These are phyloP conservation scores for Cryptomeria japonica DNA, from an alignment of 75 land plant species.

Conservation along the genomic window DNA sequence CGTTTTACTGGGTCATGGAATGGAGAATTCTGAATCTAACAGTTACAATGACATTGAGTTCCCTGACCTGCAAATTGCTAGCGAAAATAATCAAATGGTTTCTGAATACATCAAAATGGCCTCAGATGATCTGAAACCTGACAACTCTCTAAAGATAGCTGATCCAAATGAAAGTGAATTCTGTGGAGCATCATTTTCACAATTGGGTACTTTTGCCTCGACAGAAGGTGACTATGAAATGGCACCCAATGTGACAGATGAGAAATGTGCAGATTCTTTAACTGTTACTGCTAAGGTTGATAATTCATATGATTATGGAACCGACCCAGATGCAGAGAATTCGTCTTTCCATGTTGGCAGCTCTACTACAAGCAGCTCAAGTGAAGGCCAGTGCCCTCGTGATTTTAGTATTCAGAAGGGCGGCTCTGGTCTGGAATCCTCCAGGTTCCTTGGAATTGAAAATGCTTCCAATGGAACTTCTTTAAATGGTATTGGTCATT, in stretches of 20 bases:
- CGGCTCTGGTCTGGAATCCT: constrained; percentile 14
- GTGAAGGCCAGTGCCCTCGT: background rate
- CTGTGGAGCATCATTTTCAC: constrained; percentile 2
- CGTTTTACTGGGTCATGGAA: constrained; percentile 11
- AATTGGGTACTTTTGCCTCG: background rate
- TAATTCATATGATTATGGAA: background rate
- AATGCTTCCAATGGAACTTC: constrained; percentile 38
- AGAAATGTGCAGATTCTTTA: background rate
- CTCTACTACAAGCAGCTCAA: background rate
- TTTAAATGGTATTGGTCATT: constrained; percentile 24
- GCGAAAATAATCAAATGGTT: constrained; percentile 64
- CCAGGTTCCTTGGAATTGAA: constrained; percentile 15
- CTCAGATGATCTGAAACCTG: constrained; percentile 29
- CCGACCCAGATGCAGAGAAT: background rate
- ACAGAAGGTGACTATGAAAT: constrained; percentile 14
- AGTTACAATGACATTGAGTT: constrained; percentile 58
- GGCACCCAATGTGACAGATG: background rate
- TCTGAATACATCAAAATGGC: constrained; percentile 59
- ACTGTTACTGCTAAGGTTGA: background rate
- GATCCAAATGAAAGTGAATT: constrained; percentile 7
- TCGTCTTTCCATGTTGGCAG: background rate
- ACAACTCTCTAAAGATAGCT: constrained; percentile 6
- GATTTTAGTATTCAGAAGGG: background rate
- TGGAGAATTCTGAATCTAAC: constrained; percentile 9
- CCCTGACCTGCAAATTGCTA: constrained; percentile 62